Conservation (phyloP, 495 filamentous ascomycete genomes). For the Oidiodendron maius region DNA sequence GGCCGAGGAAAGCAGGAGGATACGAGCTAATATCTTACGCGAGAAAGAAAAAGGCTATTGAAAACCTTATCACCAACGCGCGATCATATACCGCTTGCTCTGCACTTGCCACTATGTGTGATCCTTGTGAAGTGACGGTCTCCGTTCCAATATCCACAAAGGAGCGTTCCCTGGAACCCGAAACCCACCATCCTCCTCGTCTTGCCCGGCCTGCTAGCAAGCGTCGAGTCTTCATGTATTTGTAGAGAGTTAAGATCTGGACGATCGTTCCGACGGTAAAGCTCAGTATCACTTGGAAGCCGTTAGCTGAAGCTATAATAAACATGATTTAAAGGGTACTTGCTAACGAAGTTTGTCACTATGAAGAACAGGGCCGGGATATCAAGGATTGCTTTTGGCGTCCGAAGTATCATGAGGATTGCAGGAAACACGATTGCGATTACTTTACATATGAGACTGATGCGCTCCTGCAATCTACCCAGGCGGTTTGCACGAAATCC, state of each 20-base stretch:
- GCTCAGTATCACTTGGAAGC: slow-evolving; percentile 33
- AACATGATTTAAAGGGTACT: slow-evolving; percentile 10
- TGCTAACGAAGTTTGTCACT: slow-evolving; percentile 36
- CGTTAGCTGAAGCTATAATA: not conserved
- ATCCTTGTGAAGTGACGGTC: not conserved
- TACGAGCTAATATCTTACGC: slow-evolving; percentile 19
- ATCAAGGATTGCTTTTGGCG: slow-evolving; percentile 21
- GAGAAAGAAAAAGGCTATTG: slow-evolving; percentile 38
- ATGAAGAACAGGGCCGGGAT: slow-evolving; percentile 30
- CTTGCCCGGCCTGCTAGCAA: slow-evolving; percentile 18
- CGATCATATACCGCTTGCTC: slow-evolving; percentile 37
- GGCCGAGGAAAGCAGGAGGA: not conserved
- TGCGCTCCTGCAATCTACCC: slow-evolving; percentile 20
- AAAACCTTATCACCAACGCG: slow-evolving; percentile 39
- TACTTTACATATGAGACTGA: slow-evolving; percentile 29
- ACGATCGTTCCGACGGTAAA: slow-evolving; percentile 33
- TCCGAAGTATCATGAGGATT: slow-evolving; percentile 31
- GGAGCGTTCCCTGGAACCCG: slow-evolving; percentile 5
- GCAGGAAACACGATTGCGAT: slow-evolving; percentile 30
- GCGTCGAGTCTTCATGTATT: slow-evolving; percentile 38
- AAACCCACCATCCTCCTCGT: slow-evolving; percentile 17
- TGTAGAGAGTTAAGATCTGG: slow-evolving; percentile 34
- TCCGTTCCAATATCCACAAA: not conserved
- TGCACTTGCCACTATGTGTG: slow-evolving; percentile 8
- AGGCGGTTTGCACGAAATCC: slow-evolving; percentile 12